Evolutionary conservation across 140 eudicot species (phyloP).

Genomic region (Flaveria floridana): DNA sequence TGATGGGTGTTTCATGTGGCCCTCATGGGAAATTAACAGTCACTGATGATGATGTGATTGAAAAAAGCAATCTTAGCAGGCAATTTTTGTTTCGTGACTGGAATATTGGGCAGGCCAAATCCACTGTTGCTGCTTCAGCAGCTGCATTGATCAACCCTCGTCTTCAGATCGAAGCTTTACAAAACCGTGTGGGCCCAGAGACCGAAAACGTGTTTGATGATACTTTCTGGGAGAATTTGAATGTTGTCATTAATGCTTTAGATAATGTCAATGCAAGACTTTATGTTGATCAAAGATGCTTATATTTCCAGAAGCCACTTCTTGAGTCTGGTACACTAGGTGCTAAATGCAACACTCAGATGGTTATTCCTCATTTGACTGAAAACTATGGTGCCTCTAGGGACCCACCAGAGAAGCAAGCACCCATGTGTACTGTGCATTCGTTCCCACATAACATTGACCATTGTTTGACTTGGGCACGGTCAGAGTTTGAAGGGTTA

Average conservation of each 20-base stretch:
- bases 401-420: slow-evolving; percentile 82
- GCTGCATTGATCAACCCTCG: slow-evolving; percentile 53
- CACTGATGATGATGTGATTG: slow-evolving; percentile 66
- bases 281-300: slow-evolving; percentile 73
- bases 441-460: slow-evolving; percentile 79
- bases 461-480: slow-evolving; percentile 80
- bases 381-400: slow-evolving; percentile 83
- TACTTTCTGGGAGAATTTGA: slow-evolving; percentile 64
- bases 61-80: slow-evolving; percentile 61
- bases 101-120: slow-evolving; percentile 74
- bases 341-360: slow-evolving; percentile 77
- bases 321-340: slow-evolving; percentile 71
- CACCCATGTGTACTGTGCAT: slow-evolving; percentile 71
- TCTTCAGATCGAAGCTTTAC: slow-evolving; percentile 61
- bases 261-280: slow-evolving; percentile 74
- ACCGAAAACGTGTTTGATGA: slow-evolving; percentile 64
- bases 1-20: slow-evolving; percentile 68
- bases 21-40: slow-evolving; percentile 52
- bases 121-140: slow-evolving; percentile 68
- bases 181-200: slow-evolving; percentile 67
- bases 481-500: slow-evolving; percentile 76
- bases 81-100: slow-evolving; percentile 65
- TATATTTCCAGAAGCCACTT: slow-evolving; percentile 75
- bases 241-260: slow-evolving; percentile 61
- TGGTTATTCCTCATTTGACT: slow-evolving; percentile 72